A percentile compares a stretch with the other conserved stretches of the same genome.
Evolutionary conservation across 768 basidiomycete species (phyloP).

Genomic region (Candolleomyces eurysporus): DNA sequence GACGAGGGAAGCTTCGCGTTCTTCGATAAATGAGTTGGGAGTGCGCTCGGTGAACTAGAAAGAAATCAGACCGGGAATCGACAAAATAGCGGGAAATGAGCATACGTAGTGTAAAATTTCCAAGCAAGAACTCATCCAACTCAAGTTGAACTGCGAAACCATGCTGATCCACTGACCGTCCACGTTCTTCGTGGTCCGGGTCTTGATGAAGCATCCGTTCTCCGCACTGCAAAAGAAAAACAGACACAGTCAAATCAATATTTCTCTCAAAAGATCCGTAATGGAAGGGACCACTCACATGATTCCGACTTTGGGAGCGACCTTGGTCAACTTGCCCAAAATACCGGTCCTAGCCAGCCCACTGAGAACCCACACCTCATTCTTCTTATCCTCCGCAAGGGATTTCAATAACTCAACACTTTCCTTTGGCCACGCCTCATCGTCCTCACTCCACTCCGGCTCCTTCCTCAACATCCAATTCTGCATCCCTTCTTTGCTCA

Average conservation of each 20-base stretch:
- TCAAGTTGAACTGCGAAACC: slow-evolving; percentile 74
- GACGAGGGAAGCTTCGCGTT: slow-evolving; percentile 76
- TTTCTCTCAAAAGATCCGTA: neutral
- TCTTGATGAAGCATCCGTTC: slow-evolving; percentile 84
- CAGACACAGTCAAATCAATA: neutral
- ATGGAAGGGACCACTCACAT: slow-evolving; percentile 46
- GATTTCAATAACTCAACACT: slow-evolving; percentile 50
- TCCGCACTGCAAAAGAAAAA: slow-evolving; percentile 54
- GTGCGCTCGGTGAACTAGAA: slow-evolving; percentile 84
- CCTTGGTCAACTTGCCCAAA: slow-evolving; percentile 59
- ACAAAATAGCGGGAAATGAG: slow-evolving; percentile 20
- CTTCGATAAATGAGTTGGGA: slow-evolving; percentile 81
- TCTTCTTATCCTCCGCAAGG: slow-evolving; percentile 57
- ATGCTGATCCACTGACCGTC: slow-evolving; percentile 69
- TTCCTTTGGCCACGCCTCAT: slow-evolving; percentile 27
- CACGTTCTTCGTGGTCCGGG: slow-evolving; percentile 26
- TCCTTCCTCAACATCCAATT: slow-evolving; percentile 33
- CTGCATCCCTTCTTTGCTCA: slow-evolving; percentile 42
- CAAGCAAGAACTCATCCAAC: slow-evolving; percentile 77
- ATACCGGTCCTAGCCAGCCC: slow-evolving; percentile 64
- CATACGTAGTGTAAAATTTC: slow-evolving; percentile 84
- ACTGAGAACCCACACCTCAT: slow-evolving; percentile 82
- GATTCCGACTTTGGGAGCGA: slow-evolving; percentile 69
- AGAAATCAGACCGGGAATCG: slow-evolving; percentile 6
- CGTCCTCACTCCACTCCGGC: slow-evolving; percentile 17